These are phyloP conservation scores for Vigna nakashimae DNA, from an alignment of 306 rosid species.

Conservation along the genomic window DNA sequence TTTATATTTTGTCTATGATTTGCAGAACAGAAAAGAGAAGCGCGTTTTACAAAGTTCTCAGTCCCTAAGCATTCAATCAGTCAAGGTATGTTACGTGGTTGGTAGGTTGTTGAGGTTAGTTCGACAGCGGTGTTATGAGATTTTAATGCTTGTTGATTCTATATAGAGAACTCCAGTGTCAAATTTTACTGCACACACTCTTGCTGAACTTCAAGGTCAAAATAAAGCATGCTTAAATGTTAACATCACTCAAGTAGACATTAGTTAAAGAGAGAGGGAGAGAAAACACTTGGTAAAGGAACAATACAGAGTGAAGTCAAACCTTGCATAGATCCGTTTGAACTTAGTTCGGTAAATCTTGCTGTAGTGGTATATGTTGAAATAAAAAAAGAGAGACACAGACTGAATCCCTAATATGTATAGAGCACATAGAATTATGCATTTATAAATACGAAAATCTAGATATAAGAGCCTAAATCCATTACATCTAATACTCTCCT, in stretches of 20 bases:
- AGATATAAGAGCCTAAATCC: no score
- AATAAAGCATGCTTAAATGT: slow-evolving; percentile 10
- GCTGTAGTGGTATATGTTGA: background rate
- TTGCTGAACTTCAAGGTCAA: slow-evolving; percentile 4
- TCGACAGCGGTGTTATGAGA: background rate
- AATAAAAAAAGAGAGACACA: no score
- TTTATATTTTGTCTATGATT: slow-evolving; percentile 29
- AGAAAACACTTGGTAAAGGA: background rate
- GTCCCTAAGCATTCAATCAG: slow-evolving; percentile 60
- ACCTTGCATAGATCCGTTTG: slow-evolving; percentile 21
- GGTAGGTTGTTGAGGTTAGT: slow-evolving; percentile 19
- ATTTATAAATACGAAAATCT: no score
- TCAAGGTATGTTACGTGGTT: slow-evolving; percentile 53
- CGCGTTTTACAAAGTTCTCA: slow-evolving; percentile 65
- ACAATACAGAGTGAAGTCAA: slow-evolving; percentile 27
- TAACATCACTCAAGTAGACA: slow-evolving; percentile 12
- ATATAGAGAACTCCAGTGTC: background rate
- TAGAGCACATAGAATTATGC: no score
- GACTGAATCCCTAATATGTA: no score
- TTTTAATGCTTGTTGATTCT: slow-evolving; percentile 27
- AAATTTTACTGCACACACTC: background rate
- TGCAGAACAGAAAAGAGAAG: slow-evolving; percentile 77
- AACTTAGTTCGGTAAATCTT: slow-evolving; percentile 11
- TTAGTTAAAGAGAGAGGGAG: slow-evolving; percentile 7
- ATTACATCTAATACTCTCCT: no score